A percentile compares a stretch with the other conserved stretches of the same genome.
Conservation (phyloP, 2,329 filamentous ascomycete species). For the Talaromyces sp. region DNA sequence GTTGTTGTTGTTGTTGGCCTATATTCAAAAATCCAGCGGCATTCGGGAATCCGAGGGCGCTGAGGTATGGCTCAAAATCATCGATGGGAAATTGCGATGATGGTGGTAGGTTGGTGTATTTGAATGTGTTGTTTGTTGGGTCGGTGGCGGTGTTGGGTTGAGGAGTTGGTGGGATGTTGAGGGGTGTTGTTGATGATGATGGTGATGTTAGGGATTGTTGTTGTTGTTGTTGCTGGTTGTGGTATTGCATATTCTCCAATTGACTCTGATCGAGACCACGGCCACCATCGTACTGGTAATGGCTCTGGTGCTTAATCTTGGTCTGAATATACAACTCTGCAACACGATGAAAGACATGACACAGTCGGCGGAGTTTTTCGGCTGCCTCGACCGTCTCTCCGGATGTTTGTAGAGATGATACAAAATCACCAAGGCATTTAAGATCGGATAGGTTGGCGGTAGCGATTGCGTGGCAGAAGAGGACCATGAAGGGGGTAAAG, state of each 20-base stretch:
- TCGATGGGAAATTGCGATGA: constrained; percentile 9
- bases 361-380: constrained; percentile 56
- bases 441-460: constrained; percentile 51
- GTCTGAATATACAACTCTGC: constrained; percentile 20
- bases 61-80: constrained; percentile 21
- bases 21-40: constrained; percentile 19
- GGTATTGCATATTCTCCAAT: background rate
- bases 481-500: constrained; percentile 42
- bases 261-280: background rate
- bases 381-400: constrained; percentile 52
- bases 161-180: background rate
- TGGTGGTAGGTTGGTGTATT: background rate
- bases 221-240: constrained; percentile 9
- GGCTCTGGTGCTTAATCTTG: constrained; percentile 16
- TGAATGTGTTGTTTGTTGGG: background rate
- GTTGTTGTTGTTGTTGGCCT: constrained; percentile 3
- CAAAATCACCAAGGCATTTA: constrained; percentile 51
- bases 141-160: background rate
- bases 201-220: background rate
- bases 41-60: constrained; percentile 20
- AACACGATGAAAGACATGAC: constrained; percentile 36
- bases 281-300: background rate
- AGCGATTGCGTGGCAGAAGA: constrained; percentile 45
- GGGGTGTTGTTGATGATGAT: background rate
- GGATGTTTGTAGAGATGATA: constrained; percentile 49